Conservation (phyloP, 2,329 filamentous ascomycete species). For the Talaromyces sp. region DNA sequence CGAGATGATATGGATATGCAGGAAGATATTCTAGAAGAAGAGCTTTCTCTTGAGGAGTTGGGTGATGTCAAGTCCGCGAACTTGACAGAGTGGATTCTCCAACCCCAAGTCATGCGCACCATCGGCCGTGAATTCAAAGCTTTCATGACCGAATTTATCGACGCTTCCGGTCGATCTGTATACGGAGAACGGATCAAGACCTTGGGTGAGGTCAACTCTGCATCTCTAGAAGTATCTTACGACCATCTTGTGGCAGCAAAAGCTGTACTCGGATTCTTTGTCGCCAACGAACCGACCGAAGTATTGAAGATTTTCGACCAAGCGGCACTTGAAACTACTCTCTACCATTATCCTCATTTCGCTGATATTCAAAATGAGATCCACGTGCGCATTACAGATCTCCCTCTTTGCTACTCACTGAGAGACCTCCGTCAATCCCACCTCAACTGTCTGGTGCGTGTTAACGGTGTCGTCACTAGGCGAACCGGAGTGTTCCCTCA, state of each 20-base stretch:
- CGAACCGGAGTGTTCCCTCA: conserved; percentile 95
- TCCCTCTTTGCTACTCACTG: conserved; percentile 92
- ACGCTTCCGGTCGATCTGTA: conserved; percentile 83
- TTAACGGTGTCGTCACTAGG: conserved; percentile 91
- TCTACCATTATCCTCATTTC: conserved; percentile 96
- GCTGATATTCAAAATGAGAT: conserved; percentile 97
- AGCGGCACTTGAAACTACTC: conserved; percentile 92
- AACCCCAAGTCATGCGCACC: conserved; percentile 83
- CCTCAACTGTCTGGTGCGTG: conserved; percentile 90
- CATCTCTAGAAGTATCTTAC: conserved; percentile 94
- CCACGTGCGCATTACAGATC: conserved; percentile 91
- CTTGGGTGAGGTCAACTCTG: conserved; percentile 94
- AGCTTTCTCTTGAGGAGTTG: conserved; percentile 86
- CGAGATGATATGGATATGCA: conserved; percentile 85
- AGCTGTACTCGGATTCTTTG: conserved; percentile 90
- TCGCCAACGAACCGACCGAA: conserved; percentile 93
- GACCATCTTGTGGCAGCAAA: conserved; percentile 87
- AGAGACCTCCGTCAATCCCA: conserved; percentile 93
- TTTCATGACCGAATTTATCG: conserved; percentile 93
- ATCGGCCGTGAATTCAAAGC: conserved; percentile 97
- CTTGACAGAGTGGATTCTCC: conserved; percentile 91
- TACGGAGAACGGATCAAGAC: conserved; percentile 93
- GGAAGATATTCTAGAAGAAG: conserved; percentile 91
- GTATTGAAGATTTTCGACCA: conserved; percentile 95
- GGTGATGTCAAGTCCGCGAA: conserved; percentile 91